Base-by-base conservation (phyloP, 2,329 filamentous ascomycete species). In the Paraphaeosphaeria minitans region DNA sequence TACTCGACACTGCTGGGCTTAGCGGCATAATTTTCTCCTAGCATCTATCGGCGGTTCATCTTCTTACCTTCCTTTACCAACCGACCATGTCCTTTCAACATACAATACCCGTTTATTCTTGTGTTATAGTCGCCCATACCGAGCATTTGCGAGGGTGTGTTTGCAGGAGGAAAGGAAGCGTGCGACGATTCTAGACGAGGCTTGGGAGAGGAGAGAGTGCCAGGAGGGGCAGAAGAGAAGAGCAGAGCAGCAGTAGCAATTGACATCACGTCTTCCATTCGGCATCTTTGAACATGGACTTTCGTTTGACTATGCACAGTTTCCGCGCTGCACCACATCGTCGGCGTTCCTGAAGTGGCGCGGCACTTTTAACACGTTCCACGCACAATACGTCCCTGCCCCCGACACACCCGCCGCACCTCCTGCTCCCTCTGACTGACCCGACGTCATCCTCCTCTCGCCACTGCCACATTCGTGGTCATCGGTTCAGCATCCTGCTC, bases 101-200 rank as follows among this genome's bases (percentile, higher is more conserved):
- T 12, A 27, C 49, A 59, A 59, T 59, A 59, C 58, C 58, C 51
- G 24, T 56, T 57, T 57, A 4, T 57, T 55, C 39, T 51, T 60
- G 54, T 57, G 51, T 53, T 27, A 33, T 48, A 52, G 52, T 53
- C 46, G n/a, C 8, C 42, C 50, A 53, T 52, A 51, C 33, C 41
- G 16, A 50, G 45, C 21, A 46, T 55, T 39, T 56, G 8, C 2
- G n/a, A 13, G 29, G 43, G 13, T 39, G 13, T 48, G 51, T 19
- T 35, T 22, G n/a, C 29, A 21, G 27, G n/a, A 27, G 39, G 51
- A 1, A 5, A 5, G 14, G 37, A 27, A 27, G 27, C 16, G 31
- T 22, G 51, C 29, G 19, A n/a, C 24, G 41, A 24, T 35, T 35
- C 2, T 53, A 45, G 51, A 45, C 5, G 22, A 19, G n/a, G 29